Percentiles rank a stretch among this genome's conserved stretches.
Evolutionary conservation across 805 yeast genomes (phyloP).

Genomic region (Wilhelminamyces savonicus): DNA sequence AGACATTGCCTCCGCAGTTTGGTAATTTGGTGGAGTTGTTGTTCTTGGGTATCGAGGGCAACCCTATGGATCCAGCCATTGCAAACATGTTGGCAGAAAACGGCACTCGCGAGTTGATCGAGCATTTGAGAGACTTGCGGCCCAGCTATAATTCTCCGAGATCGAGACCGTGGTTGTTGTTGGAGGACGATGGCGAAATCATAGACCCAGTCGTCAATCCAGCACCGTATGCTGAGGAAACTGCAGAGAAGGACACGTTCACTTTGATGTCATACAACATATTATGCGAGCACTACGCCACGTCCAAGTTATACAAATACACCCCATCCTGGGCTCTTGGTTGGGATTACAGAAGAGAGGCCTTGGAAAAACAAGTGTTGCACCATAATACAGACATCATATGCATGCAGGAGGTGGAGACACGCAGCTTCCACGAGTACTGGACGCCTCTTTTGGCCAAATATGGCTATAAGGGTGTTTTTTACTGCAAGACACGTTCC

Average conservation of each 20-base stretch:
- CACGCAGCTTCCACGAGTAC: conserved; percentile 75
- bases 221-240: conserved; percentile 24
- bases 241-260: conserved; percentile 38
- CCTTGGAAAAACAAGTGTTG: conserved; percentile 66
- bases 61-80: conserved; percentile 63
- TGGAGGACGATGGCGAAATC: conserved; percentile 72
- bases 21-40: conserved; percentile 81
- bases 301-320: conserved; percentile 83
- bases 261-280: conserved; percentile 85
- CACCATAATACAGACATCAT: conserved; percentile 65
- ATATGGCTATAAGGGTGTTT: conserved; percentile 74
- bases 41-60: conserved; percentile 90
- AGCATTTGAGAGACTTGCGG: conserved; percentile 74
- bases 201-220: conserved; percentile 27
- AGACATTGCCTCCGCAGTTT: conserved; percentile 72
- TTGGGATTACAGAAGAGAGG: conserved; percentile 85
- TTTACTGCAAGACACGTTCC: conserved; percentile 86
- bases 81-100: conserved; percentile 67
- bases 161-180: conserved; percentile 77
- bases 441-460: conserved; percentile 73
- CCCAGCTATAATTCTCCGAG: conserved; percentile 61
- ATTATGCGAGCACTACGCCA: conserved; percentile 92
- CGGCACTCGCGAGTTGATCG: conserved; percentile 80
- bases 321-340: conserved; percentile 97
- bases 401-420: conserved; percentile 95